These are phyloP conservation scores for Emmonsia crescens DNA, from an alignment of 2,329 filamentous ascomycete species.

Conservation along the genomic window DNA sequence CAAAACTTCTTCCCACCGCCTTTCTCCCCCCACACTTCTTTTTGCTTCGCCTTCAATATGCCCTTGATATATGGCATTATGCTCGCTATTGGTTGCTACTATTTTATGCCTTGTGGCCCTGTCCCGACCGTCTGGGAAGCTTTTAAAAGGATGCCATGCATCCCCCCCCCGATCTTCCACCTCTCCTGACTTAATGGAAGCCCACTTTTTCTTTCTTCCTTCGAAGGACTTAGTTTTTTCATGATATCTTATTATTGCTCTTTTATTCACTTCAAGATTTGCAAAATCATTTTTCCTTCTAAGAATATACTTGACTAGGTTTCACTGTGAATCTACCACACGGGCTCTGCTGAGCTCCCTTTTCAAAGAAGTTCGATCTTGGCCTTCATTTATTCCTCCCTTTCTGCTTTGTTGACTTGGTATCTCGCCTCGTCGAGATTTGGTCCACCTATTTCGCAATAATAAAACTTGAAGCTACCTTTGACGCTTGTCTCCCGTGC, in stretches of 20 bases:
- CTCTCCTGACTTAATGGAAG: neutral
- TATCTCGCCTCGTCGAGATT: neutral
- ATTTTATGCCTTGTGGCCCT: slow-evolving; percentile 10
- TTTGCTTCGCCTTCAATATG: slow-evolving; percentile 1
- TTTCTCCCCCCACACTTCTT: slow-evolving; percentile 3
- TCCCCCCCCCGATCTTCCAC: neutral
- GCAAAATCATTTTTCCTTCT: neutral
- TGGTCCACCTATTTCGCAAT: neutral
- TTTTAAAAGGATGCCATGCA: slow-evolving; percentile 15
- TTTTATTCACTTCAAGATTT: neutral
- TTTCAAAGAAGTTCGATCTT: neutral
- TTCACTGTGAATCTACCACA: neutral
- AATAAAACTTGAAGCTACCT: neutral
- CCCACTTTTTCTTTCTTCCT: neutral
- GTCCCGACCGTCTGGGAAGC: slow-evolving; percentile 15
- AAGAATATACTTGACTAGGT: neutral
- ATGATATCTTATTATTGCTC: neutral
- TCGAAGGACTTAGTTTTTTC: neutral
- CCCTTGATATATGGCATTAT: neutral
- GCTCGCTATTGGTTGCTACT: neutral
- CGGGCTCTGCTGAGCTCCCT: neutral
- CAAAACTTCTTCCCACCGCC: neutral
- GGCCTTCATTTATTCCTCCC: neutral
- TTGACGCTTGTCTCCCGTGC: neutral
- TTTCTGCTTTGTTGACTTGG: neutral